Conservation (phyloP, 345 rosid genomes). For the Alliaria petiolata region DNA sequence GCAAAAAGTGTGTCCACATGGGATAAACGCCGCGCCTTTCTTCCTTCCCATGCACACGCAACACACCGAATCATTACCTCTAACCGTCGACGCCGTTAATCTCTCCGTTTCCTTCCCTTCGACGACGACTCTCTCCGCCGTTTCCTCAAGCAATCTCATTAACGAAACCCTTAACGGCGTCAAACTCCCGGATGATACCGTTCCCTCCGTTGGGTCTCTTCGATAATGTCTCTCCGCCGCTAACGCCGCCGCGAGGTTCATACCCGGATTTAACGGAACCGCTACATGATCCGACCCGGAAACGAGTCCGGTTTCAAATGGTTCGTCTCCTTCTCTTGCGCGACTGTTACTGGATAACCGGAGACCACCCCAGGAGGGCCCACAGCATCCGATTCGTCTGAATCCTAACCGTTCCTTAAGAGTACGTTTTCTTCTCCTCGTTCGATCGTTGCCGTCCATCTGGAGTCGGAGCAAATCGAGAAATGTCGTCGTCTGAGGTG, state of each 20-base stretch:
- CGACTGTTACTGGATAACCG: constrained; percentile 32
- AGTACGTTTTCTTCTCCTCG: constrained; percentile 40
- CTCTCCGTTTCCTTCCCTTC: constrained; percentile 16
- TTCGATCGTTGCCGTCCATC: constrained; percentile 46
- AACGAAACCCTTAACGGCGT: constrained; percentile 59
- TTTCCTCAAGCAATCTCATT: constrained; percentile 68
- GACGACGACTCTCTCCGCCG: constrained; percentile 37
- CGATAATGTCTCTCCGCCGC: constrained; percentile 71
- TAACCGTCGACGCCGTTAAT: constrained; percentile 23
- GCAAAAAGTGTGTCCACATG: constrained; percentile 77
- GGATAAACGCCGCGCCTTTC: constrained; percentile 69
- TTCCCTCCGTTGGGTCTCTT: constrained; percentile 6
- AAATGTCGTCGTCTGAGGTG: constrained; percentile 38
- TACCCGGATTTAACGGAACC: constrained; percentile 34
- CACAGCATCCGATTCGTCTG: constrained; percentile 63
- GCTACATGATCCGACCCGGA: constrained; percentile 25
- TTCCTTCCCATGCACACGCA: constrained; percentile 75
- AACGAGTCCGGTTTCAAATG: constrained; percentile 27
- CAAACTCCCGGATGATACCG: not conserved
- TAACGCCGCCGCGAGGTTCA: constrained; percentile 83
- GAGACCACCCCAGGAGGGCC: constrained; percentile 55
- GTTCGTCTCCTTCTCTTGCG: constrained; percentile 34
- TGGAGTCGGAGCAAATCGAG: constrained; percentile 44
- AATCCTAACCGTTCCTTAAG: constrained; percentile 66
- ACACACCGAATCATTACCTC: constrained; percentile 45